A percentile compares a stretch with the other conserved stretches of the same genome.
phyloP scores from a whole-genome alignment of 73 alveolate genomes.

The Paramecium biaurelia region DNA sequence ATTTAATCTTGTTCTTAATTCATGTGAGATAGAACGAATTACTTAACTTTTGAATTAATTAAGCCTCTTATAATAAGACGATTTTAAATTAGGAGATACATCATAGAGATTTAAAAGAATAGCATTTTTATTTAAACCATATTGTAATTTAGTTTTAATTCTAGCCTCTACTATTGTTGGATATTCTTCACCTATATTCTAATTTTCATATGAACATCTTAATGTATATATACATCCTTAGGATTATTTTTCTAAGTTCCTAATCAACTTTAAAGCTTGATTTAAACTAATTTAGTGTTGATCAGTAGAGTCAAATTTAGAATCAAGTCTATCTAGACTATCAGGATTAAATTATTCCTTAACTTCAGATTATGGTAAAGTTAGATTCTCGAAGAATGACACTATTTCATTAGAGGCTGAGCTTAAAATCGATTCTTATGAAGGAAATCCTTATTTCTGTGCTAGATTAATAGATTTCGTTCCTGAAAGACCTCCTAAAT shows the following conservation, averaged over 20 bases:
- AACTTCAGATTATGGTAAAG: not conserved
- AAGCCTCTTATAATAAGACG: not conserved
- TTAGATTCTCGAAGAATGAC: not conserved
- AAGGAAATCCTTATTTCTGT: not conserved
- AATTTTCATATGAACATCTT: not conserved
- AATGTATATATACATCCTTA: not conserved
- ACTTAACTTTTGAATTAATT: constrained; percentile 20
- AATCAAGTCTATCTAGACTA: not conserved
- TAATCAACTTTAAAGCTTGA: not conserved
- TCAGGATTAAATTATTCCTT: not conserved
- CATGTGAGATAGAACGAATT: constrained; percentile 20
- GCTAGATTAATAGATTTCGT: not conserved
- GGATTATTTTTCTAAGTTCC: not conserved
- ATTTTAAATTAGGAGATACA: not conserved
- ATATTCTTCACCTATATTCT: not conserved
- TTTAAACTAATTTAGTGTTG: not conserved
- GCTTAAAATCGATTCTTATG: not conserved
- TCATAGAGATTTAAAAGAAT: constrained; percentile 10
- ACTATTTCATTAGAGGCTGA: not conserved
- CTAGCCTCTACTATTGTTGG: not conserved
- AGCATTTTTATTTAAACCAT: not conserved
- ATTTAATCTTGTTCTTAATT: constrained; percentile 39
- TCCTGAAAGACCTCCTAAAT: not conserved
- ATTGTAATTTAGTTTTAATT: not conserved
- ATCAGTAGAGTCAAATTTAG: not conserved